Percentiles rank a stretch among this genome's conserved stretches.
phyloP scores from a whole-genome alignment of 2,329 filamentous ascomycete genomes.

The Aspergillus sp. region DNA sequence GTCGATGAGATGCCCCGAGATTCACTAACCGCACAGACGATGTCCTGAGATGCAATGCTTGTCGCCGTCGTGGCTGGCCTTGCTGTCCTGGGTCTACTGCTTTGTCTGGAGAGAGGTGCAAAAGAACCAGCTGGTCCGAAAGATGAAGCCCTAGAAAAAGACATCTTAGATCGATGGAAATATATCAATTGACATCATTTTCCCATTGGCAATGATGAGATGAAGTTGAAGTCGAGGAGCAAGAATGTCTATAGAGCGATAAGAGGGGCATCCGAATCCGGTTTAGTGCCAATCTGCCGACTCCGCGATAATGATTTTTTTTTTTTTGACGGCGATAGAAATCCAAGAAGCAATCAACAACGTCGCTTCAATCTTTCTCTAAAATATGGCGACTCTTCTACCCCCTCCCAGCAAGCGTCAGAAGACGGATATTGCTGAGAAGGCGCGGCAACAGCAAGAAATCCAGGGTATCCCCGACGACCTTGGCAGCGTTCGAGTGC shows the following conservation, averaged over 20 bases:
- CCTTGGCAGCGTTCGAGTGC: conserved; percentile 73
- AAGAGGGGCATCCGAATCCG: conserved; percentile 9
- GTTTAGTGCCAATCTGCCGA: conserved; percentile 11
- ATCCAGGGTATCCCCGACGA: conserved; percentile 62
- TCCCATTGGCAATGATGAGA: not conserved
- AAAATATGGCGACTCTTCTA: conserved; percentile 68
- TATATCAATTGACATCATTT: not conserved
- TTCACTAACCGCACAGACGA: conserved; percentile 85
- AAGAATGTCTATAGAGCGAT: not conserved
- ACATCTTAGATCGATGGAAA: not conserved
- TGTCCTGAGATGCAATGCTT: conserved; percentile 57
- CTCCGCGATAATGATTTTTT: conserved; percentile 15
- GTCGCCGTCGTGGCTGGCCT: conserved; percentile 52
- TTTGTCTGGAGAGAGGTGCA: conserved; percentile 18
- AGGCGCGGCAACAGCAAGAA: conserved; percentile 70
- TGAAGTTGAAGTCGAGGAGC: not conserved
- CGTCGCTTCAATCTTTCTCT: not conserved
- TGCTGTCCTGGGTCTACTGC: conserved; percentile 48
- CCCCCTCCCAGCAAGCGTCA: conserved; percentile 89
- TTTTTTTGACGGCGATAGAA: conserved; percentile 3
- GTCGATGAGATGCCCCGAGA: conserved; percentile 81
- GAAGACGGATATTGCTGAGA: conserved; percentile 68
- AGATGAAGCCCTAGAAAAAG: conserved; percentile 6
- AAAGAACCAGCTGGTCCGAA: conserved; percentile 11
- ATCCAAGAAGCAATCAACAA: conserved; percentile 1